A percentile compares a stretch with the other conserved stretches of the same genome.
These are phyloP conservation scores for Saccharum spontaneum DNA, from an alignment of 176 grass and related monocot species.

Conservation along the genomic window DNA sequence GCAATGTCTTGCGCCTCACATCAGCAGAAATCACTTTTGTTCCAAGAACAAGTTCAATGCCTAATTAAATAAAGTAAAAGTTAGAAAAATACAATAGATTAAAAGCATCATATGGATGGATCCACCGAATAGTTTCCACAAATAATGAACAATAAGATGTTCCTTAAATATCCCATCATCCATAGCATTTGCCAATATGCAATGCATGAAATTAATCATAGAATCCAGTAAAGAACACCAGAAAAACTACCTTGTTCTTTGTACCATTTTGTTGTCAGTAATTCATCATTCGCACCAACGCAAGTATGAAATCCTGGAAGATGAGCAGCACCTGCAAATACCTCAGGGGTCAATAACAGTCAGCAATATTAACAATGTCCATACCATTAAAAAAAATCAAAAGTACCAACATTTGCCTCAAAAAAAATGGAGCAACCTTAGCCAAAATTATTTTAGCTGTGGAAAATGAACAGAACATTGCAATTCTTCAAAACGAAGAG, in stretches of 20 bases:
- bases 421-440: neutral
- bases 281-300: slow-evolving; percentile 78
- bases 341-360: neutral
- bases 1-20: slow-evolving; percentile 73
- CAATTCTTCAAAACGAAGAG: neutral
- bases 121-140: neutral
- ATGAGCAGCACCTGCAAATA: slow-evolving; percentile 60
- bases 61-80: slow-evolving; percentile 36
- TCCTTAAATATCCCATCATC: neutral
- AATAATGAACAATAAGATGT: slow-evolving; percentile 1
- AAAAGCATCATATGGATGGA: neutral
- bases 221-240: neutral
- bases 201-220: slow-evolving; percentile 5
- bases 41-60: slow-evolving; percentile 95
- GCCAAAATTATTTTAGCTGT: neutral
- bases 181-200: slow-evolving; percentile 1
- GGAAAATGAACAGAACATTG: neutral
- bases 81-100: neutral
- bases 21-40: slow-evolving; percentile 83
- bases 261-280: slow-evolving; percentile 90
- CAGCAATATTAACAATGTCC: neutral
- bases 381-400: neutral
- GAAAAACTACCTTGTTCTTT: slow-evolving; percentile 74
- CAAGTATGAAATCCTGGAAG: slow-evolving; percentile 97
- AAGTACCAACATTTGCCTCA: neutral